phyloP scores from a whole-genome alignment of 2,329 filamentous ascomycete genomes.

The Calonectria pseudoturangicola region DNA sequence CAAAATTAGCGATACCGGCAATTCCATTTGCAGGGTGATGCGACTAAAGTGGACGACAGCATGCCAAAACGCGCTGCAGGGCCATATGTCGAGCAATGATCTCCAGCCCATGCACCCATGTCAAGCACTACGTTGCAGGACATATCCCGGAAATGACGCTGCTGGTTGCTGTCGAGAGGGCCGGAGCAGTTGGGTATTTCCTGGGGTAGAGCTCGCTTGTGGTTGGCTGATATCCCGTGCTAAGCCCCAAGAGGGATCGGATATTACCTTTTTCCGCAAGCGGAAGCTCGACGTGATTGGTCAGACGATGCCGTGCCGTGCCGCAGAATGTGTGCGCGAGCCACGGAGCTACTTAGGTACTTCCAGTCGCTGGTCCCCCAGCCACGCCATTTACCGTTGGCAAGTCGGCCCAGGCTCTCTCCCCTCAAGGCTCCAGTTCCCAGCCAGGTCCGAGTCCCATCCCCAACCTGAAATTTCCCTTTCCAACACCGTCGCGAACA shows the following conservation, averaged over 20 bases:
- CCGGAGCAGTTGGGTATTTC: constrained; percentile 1
- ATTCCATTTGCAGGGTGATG: neutral
- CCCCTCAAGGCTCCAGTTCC: constrained; percentile 51
- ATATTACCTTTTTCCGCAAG: constrained; percentile 36
- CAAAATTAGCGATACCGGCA: neutral
- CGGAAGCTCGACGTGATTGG: constrained; percentile 4
- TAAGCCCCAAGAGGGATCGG: constrained; percentile 29
- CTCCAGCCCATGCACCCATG: constrained; percentile 19
- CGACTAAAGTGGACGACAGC: neutral
- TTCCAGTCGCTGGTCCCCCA: constrained; percentile 54
- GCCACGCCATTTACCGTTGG: constrained; percentile 63
- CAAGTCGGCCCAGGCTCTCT: constrained; percentile 52
- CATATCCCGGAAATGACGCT: constrained; percentile 34
- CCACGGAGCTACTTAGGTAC: constrained; percentile 31
- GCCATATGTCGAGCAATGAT: neutral
- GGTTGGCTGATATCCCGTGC: constrained; percentile 25
- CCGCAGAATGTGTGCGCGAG: constrained; percentile 31
- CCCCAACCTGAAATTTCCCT: constrained; percentile 48
- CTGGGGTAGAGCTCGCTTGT: constrained; percentile 6
- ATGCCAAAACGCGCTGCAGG: neutral
- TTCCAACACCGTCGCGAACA: constrained; percentile 54
- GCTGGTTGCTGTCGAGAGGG: neutral
- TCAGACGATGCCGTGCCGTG: constrained; percentile 17
- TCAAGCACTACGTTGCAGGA: constrained; percentile 14
- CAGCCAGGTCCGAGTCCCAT: constrained; percentile 50